Percentiles rank a stretch among this genome's conserved stretches.
Evolutionary conservation across 768 basidiomycete species (phyloP).

Genomic region (Agaricus subrufescens): DNA sequence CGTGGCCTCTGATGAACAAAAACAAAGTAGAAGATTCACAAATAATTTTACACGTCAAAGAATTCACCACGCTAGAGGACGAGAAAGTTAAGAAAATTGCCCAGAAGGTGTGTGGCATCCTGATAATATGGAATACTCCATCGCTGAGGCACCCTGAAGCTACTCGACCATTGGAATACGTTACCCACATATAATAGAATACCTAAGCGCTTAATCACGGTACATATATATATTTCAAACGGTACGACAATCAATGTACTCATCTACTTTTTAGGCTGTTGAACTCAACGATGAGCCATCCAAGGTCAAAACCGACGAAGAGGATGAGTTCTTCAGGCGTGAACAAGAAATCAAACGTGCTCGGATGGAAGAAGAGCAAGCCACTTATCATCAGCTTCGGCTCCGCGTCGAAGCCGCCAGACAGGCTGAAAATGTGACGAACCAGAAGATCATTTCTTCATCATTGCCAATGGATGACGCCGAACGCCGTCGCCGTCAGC

Average conservation of each 20-base stretch:
- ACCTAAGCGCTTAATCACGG: conserved; percentile 54
- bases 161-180: conserved; percentile 76
- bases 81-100: conserved; percentile 54
- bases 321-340: conserved; percentile 4
- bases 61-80: conserved; percentile 49
- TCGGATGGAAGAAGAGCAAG: conserved; percentile 7
- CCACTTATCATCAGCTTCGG: background rate
- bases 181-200: conserved; percentile 82
- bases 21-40: conserved; percentile 87
- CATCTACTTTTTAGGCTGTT: background rate
- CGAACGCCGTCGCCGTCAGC: background rate
- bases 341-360: conserved; percentile 7
- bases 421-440: background rate
- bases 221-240: conserved; percentile 8
- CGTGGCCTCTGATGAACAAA: conserved; percentile 79
- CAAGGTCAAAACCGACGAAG: background rate
- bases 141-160: conserved; percentile 31
- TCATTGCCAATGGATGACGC: background rate
- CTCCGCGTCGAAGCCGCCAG: conserved; percentile 8
- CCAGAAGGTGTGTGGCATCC: conserved; percentile 45
- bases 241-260: background rate
- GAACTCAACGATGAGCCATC: background rate
- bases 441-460: background rate
- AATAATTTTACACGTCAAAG: conserved; percentile 60
- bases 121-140: background rate